Conservation (phyloP, 148 eudicot species). For the Limonium bicolor region DNA sequence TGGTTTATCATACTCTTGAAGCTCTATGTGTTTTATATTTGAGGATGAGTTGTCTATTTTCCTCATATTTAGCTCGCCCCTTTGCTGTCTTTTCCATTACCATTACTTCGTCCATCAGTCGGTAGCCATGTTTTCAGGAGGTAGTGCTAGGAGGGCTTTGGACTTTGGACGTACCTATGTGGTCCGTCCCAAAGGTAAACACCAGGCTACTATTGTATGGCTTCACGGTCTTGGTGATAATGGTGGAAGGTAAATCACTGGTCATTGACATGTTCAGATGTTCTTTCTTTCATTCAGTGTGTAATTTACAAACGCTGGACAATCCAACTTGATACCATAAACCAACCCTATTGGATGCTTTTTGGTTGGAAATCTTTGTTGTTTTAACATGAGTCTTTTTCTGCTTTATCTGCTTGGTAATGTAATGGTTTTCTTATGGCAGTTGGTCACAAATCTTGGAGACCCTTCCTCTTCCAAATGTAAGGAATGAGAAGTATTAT, state of each 20-base stretch:
- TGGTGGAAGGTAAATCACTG: slow-evolving; percentile 57
- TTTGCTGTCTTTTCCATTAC: no score
- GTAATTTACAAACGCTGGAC: no score
- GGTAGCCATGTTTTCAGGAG: slow-evolving; percentile 29
- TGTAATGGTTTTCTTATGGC: slow-evolving; percentile 12
- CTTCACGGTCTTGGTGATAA: slow-evolving; percentile 94
- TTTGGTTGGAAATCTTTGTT: no score
- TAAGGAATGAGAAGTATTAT: slow-evolving; percentile 25
- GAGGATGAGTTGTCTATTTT: no score
- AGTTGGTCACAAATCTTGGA: slow-evolving; percentile 94
- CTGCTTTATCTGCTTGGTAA: not conserved
- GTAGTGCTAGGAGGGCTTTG: slow-evolving; percentile 51
- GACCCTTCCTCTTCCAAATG: slow-evolving; percentile 90
- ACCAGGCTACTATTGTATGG: slow-evolving; percentile 93
- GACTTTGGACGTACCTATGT: slow-evolving; percentile 82
- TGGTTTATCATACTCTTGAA: no score
- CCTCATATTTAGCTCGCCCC: no score
- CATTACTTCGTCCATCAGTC: no score
- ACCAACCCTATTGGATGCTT: no score
- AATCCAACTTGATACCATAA: no score
- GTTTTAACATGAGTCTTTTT: not conserved
- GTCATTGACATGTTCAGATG: not conserved
- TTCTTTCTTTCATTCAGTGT: no score
- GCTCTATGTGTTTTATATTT: no score
- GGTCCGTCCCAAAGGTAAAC: slow-evolving; percentile 85